Conservation (phyloP, 441 rosid genomes). For the Erysimum pusillum region DNA sequence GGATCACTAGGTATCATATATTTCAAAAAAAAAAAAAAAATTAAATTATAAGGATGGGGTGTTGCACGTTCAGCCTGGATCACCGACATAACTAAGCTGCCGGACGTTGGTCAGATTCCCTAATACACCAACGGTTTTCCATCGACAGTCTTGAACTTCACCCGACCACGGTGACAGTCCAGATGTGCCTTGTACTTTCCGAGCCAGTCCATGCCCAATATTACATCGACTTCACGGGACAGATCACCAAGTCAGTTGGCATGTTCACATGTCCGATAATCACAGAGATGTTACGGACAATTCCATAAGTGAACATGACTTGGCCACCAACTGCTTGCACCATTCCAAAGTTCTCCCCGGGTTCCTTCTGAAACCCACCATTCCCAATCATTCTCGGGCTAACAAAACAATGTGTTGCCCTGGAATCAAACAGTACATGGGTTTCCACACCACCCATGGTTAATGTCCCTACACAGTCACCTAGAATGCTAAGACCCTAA, state of each 20-base stretch:
- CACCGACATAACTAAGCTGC: not conserved
- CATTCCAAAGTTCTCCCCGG: not conserved
- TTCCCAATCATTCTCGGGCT: too few relatives aligned
- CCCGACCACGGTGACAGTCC: too few relatives aligned
- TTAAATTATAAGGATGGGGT: too few relatives aligned
- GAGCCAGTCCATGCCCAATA: too few relatives aligned
- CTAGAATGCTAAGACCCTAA: not conserved
- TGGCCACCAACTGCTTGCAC: not conserved
- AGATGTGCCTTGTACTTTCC: too few relatives aligned
- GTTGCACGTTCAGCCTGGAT: too few relatives aligned
- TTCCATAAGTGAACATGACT: not conserved
- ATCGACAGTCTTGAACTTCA: not conserved
- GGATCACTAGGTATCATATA: too few relatives aligned
- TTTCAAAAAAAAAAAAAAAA: too few relatives aligned
- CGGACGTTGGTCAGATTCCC: not conserved
- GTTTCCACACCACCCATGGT: too few relatives aligned
- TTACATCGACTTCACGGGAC: not conserved
- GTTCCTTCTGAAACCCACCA: not conserved
- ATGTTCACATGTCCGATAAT: not conserved
- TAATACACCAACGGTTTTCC: not conserved
- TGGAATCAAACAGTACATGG: too few relatives aligned
- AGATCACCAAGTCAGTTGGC: not conserved
- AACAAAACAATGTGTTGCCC: too few relatives aligned
- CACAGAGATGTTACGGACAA: not conserved
- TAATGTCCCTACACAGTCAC: not conserved